Evolutionary conservation across 2,329 filamentous ascomycete genomes (phyloP).

Genomic region (Aspergillus quadricinctus): DNA sequence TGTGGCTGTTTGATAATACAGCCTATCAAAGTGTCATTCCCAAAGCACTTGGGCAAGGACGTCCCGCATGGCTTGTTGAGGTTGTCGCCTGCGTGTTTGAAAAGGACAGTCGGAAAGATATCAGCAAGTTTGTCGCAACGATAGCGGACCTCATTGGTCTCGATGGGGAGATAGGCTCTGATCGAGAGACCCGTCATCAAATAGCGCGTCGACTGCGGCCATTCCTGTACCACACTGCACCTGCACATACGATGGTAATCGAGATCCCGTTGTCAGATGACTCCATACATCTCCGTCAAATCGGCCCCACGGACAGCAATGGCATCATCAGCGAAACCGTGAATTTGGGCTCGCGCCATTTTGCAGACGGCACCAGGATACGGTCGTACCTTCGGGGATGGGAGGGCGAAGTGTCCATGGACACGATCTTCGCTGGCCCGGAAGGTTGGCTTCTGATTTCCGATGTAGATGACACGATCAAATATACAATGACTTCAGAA

Average conservation of each 20-base stretch:
- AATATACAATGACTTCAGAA: slow-evolving; percentile 77
- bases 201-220: slow-evolving; percentile 57
- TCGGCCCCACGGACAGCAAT: slow-evolving; percentile 68
- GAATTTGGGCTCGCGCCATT: slow-evolving; percentile 44
- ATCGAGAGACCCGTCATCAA: slow-evolving; percentile 56
- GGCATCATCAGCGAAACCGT: slow-evolving; percentile 67
- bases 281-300: slow-evolving; percentile 41
- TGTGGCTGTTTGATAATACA: slow-evolving; percentile 90
- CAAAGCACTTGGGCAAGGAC: slow-evolving; percentile 31
- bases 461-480: slow-evolving; percentile 94
- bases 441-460: slow-evolving; percentile 83
- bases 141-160: slow-evolving; percentile 68
- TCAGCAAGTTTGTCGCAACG: slow-evolving; percentile 65
- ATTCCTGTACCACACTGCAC: slow-evolving; percentile 72
- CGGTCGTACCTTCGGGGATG: slow-evolving; percentile 28
- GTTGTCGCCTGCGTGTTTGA: slow-evolving; percentile 80
- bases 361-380: slow-evolving; percentile 47
- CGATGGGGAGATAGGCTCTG: slow-evolving; percentile 48
- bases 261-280: slow-evolving; percentile 52
- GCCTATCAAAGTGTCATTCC: slow-evolving; percentile 56
- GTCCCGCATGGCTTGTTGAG: slow-evolving; percentile 67
- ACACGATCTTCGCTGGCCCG: slow-evolving; percentile 68
- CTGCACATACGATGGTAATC: slow-evolving; percentile 64
- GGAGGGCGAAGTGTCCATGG: slow-evolving; percentile 52
- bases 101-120: slow-evolving; percentile 61